A percentile compares a stretch with the other conserved stretches of the same genome.
Conservation (phyloP, 2,329 filamentous ascomycete genomes). For the Colletotrichum shisoi region DNA sequence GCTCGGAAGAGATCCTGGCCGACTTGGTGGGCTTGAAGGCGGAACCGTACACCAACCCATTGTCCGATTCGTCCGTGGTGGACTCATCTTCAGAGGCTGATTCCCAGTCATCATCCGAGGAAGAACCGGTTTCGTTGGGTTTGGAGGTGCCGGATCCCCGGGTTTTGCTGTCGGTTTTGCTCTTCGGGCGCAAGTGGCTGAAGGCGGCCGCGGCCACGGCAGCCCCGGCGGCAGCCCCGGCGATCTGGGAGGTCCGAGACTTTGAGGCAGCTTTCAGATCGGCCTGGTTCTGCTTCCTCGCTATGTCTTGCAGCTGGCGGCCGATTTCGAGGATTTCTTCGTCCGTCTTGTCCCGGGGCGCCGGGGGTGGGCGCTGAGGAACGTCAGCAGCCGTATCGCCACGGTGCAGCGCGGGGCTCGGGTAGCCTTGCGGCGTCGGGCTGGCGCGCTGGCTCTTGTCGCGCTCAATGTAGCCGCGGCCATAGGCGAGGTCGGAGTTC, state of each 20-base stretch:
- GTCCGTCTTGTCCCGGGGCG: conserved; percentile 54
- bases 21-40: conserved; percentile 42
- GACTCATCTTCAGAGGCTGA: conserved; percentile 61
- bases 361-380: conserved; percentile 40
- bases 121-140: conserved; percentile 48
- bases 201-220: conserved; percentile 49
- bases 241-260: conserved; percentile 50
- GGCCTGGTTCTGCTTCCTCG: conserved; percentile 60
- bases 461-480: conserved; percentile 64
- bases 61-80: conserved; percentile 54
- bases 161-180: conserved; percentile 47
- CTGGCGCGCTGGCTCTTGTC: conserved; percentile 45
- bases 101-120: conserved; percentile 62
- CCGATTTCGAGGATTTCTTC: conserved; percentile 67
- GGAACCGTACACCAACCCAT: conserved; percentile 56
- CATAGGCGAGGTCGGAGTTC: conserved; percentile 74
- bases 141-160: conserved; percentile 55
- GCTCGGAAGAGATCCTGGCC: conserved; percentile 33
- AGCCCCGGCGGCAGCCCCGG: conserved; percentile 49
- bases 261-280: conserved; percentile 56
- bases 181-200: conserved; percentile 53
- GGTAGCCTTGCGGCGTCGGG: conserved; percentile 16
- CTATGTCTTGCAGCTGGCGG: conserved; percentile 62
- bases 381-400: conserved; percentile 35
- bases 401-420: conserved; percentile 24